Evolutionary conservation across 371 early-diverging fungal genomes (phyloP).

Genomic region (Rhizomucor pusillus): DNA sequence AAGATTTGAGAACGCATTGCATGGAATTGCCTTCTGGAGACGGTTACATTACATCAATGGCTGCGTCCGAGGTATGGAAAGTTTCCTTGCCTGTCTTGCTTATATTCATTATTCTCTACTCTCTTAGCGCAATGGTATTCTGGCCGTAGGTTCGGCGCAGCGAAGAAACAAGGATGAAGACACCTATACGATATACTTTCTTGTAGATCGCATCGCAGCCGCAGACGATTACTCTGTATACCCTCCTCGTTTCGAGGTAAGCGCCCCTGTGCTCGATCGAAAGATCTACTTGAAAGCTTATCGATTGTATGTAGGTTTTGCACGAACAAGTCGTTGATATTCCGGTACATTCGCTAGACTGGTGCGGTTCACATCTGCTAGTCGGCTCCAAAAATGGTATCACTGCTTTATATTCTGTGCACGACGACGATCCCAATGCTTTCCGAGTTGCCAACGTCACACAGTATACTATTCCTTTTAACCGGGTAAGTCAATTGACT

Average conservation of each 20-base stretch:
- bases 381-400: slow-evolving; percentile 22
- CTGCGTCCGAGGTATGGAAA: slow-evolving; percentile 26
- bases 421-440: not conserved
- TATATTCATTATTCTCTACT: not conserved
- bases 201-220: slow-evolving; percentile 15
- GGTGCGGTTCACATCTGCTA: slow-evolving; percentile 24
- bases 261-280: not conserved
- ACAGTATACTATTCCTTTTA: slow-evolving; percentile 14
- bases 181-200: slow-evolving; percentile 22
- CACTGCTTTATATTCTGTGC: slow-evolving; percentile 16
- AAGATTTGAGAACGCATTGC: slow-evolving; percentile 23
- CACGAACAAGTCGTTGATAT: slow-evolving; percentile 18
- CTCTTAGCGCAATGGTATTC: slow-evolving; percentile 11
- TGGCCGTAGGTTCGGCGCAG: slow-evolving; percentile 29
- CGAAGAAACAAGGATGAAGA: slow-evolving; percentile 4
- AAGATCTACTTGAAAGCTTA: not conserved
- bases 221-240: slow-evolving; percentile 2
- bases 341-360: slow-evolving; percentile 36
- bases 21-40: slow-evolving; percentile 15
- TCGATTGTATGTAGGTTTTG: slow-evolving; percentile 1
- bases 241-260: slow-evolving; percentile 22
- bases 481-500: slow-evolving; percentile 7
- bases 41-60: slow-evolving; percentile 26
- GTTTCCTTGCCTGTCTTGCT: not conserved
- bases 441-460: slow-evolving; percentile 11